Evolutionary conservation across 768 basidiomycete species (phyloP).

Genomic region (Neoboletus magnificus): DNA sequence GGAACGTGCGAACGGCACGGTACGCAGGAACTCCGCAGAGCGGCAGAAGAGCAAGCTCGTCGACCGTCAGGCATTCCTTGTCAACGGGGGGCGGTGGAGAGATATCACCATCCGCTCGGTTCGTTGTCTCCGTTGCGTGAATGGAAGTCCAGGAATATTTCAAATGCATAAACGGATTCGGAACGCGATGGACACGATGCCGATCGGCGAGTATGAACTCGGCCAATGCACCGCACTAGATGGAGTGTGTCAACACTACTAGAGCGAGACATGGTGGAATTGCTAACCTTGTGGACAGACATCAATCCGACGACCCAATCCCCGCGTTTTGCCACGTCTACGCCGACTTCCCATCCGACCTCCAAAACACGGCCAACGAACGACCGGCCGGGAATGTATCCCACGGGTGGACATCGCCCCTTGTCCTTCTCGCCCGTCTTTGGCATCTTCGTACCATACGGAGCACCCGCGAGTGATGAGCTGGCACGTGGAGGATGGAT

Average conservation of each 20-base stretch:
- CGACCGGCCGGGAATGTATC: slow-evolving; percentile 83
- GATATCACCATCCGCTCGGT: slow-evolving; percentile 6
- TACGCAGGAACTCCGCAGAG: slow-evolving; percentile 78
- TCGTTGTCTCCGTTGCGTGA: slow-evolving; percentile 7
- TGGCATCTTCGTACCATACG: slow-evolving; percentile 19
- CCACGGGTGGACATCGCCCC: slow-evolving; percentile 37
- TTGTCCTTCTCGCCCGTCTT: slow-evolving; percentile 27
- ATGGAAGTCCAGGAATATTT: slow-evolving; percentile 22
- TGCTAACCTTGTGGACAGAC: slow-evolving; percentile 73
- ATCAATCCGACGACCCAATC: slow-evolving; percentile 86
- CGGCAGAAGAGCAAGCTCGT: slow-evolving; percentile 79
- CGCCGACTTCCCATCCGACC: slow-evolving; percentile 65
- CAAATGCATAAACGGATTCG: slow-evolving; percentile 50
- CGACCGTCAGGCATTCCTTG: slow-evolving; percentile 42
- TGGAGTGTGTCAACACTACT: slow-evolving; percentile 6
- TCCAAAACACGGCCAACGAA: slow-evolving; percentile 84
- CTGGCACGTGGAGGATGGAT: slow-evolving; percentile 28
- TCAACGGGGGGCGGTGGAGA: slow-evolving; percentile 6
- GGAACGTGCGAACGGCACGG: slow-evolving; percentile 72
- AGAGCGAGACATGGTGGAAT: slow-evolving; percentile 4
- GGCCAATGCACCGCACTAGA: slow-evolving; percentile 79
- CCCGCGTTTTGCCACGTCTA: slow-evolving; percentile 57
- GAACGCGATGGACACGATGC: slow-evolving; percentile 69
- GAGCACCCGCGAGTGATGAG: slow-evolving; percentile 15
- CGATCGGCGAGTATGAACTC: slow-evolving; percentile 86